A percentile compares a stretch with the other conserved stretches of the same genome.
These are phyloP conservation scores for Pythium diclinum DNA, from an alignment of 352 stramenopile genomes.

Conservation along the genomic window DNA sequence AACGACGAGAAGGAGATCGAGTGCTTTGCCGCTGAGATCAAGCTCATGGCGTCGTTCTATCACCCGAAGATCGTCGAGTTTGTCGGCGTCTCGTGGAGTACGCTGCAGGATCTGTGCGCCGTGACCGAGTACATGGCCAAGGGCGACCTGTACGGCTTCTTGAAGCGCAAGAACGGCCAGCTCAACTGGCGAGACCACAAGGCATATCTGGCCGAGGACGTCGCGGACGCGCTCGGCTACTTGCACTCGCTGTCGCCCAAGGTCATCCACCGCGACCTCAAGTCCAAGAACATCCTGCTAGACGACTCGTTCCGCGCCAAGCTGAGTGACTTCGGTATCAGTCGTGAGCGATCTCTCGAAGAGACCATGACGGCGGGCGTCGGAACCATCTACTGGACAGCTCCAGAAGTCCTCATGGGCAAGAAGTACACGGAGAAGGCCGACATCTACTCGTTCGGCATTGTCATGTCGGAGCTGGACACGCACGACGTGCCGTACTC, in stretches of 20 bases:
- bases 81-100: constrained; percentile 72
- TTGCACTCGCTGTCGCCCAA: constrained; percentile 67
- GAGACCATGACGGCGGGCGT: constrained; percentile 84
- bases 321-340: constrained; percentile 79
- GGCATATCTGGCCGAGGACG: constrained; percentile 67
- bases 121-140: constrained; percentile 84
- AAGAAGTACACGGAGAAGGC: constrained; percentile 85
- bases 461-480: constrained; percentile 80
- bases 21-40: constrained; percentile 82
- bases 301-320: constrained; percentile 63
- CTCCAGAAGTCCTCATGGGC: constrained; percentile 74
- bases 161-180: constrained; percentile 63
- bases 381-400: constrained; percentile 84
- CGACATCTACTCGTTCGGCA: constrained; percentile 83
- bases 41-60: constrained; percentile 79
- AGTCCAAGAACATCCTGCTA: constrained; percentile 74
- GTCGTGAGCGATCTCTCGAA: constrained; percentile 64
- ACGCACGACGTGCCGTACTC: constrained; percentile 77
- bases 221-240: constrained; percentile 70
- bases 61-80: constrained; percentile 86
- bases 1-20: constrained; percentile 84
- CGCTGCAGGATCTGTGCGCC: constrained; percentile 60
- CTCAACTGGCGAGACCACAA: constrained; percentile 77
- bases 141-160: constrained; percentile 69
- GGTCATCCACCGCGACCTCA: constrained; percentile 75